These are phyloP conservation scores for Bipolaris bicolor DNA, from an alignment of 2,329 filamentous ascomycete species.

Conservation along the genomic window DNA sequence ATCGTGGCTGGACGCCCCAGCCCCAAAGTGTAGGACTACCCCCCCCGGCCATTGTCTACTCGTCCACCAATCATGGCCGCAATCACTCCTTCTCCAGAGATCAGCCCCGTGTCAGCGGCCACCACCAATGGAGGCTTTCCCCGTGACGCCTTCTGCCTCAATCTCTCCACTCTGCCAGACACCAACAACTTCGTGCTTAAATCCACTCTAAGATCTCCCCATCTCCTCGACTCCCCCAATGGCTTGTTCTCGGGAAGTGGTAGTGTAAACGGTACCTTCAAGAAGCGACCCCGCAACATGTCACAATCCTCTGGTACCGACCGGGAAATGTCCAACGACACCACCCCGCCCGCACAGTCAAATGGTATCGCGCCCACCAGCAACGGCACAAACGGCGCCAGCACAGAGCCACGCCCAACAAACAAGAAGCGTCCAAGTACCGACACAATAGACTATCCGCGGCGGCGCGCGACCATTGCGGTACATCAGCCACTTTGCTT, in stretches of 20 bases:
- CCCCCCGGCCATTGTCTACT: conserved; percentile 33
- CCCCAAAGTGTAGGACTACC: conserved; percentile 33
- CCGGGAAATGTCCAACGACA: conserved; percentile 48
- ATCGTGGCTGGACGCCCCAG: conserved; percentile 41
- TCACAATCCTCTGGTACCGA: conserved; percentile 52
- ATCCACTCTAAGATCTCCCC: conserved; percentile 47
- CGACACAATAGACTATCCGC: conserved; percentile 52
- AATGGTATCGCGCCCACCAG: conserved; percentile 41
- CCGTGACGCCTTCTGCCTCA: conserved; percentile 50
- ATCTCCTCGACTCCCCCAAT: conserved; percentile 48
- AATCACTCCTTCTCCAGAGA: conserved; percentile 50
- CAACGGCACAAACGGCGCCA: conserved; percentile 34
- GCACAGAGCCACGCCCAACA: conserved; percentile 33
- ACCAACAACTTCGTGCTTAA: conserved; percentile 47
- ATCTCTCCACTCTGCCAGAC: conserved; percentile 48
- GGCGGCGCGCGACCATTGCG: conserved; percentile 51
- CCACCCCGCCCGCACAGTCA: conserved; percentile 33
- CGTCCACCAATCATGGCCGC: conserved; percentile 50
- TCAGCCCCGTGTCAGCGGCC: conserved; percentile 52
- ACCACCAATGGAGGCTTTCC: conserved; percentile 49
- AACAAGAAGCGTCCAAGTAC: conserved; percentile 49
- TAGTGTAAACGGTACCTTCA: conserved; percentile 41
- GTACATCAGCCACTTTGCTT: conserved; percentile 30
- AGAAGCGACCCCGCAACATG: conserved; percentile 51
- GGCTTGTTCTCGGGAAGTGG: conserved; percentile 39